Evolutionary conservation across 1,284 basidiomycete genomes (phyloP).

Genomic region (Puccinia polysora): DNA sequence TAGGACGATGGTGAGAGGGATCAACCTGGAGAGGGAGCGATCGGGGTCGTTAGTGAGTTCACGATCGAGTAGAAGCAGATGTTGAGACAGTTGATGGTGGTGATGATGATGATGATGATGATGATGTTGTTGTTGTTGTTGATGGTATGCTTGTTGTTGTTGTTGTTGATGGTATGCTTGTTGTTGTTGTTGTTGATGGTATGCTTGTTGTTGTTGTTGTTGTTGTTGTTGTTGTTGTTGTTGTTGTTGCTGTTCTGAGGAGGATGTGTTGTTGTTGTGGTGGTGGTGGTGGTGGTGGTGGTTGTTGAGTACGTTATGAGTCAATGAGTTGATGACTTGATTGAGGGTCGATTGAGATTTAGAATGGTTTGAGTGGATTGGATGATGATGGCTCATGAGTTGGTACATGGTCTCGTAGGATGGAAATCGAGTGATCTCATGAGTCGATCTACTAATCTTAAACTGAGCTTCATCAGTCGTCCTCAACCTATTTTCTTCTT

Average conservation of each 20-base stretch:
- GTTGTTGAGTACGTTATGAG: no score
- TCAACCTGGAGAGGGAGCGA: not conserved
- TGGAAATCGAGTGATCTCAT: constrained; percentile 40
- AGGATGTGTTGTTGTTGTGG: no score
- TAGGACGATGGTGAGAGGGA: not conserved
- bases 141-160: not conserved
- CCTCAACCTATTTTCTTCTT: not conserved
- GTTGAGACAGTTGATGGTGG: not conserved
- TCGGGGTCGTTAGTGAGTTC: not conserved
- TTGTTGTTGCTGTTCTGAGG: no score
- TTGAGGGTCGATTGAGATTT: not conserved
- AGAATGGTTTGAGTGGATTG: not conserved
- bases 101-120: not conserved
- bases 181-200: not conserved
- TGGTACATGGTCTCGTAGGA: constrained; percentile 31
- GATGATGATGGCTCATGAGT: not conserved
- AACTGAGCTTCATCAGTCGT: not conserved
- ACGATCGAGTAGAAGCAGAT: not conserved
- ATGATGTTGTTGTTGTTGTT: not conserved
- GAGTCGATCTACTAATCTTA: constrained; percentile 16
- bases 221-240: constrained; percentile 5
- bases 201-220: not conserved
- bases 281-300: no score
- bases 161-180: not conserved
- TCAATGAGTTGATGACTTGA: no score